Conservation (phyloP, 192 early-diverging fungal genomes). For the Gonapodya prolifera region DNA sequence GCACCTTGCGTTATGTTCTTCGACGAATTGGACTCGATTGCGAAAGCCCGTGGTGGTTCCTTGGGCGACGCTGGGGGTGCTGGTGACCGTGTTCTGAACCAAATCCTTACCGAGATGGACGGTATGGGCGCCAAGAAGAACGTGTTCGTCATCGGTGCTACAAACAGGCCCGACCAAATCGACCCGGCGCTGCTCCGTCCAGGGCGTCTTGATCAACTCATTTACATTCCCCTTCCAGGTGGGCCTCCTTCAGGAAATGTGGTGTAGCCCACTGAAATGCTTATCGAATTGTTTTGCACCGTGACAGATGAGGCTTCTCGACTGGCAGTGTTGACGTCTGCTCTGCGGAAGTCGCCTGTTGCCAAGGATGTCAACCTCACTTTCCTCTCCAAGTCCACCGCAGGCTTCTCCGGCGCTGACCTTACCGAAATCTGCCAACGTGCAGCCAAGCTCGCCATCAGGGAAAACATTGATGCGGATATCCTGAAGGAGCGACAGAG, state of each 20-base stretch:
- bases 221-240: slow-evolving; percentile 94
- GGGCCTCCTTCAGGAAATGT: slow-evolving; percentile 71
- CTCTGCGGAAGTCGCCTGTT: slow-evolving; percentile 89
- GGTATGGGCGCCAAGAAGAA: slow-evolving; percentile 99
- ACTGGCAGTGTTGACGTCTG: slow-evolving; percentile 65
- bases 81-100: slow-evolving; percentile 96
- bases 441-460: slow-evolving; percentile 92
- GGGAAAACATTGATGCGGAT: slow-evolving; percentile 87
- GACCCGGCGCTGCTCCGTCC: slow-evolving; percentile 93
- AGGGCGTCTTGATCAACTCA: slow-evolving; percentile 96
- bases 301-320: slow-evolving; percentile 83
- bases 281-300: no score
- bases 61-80: slow-evolving; percentile 82
- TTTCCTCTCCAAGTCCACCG: slow-evolving; percentile 76
- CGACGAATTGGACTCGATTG: slow-evolving; percentile 97
- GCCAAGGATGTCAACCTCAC: slow-evolving; percentile 61
- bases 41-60: slow-evolving; percentile 77
- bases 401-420: slow-evolving; percentile 97
- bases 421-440: slow-evolving; percentile 98
- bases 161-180: slow-evolving; percentile 97
- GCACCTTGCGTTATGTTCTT: slow-evolving; percentile 99
- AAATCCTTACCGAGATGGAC: slow-evolving; percentile 99
- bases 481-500: slow-evolving; percentile 56
- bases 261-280: slow-evolving; percentile 66
- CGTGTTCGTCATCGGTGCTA: slow-evolving; percentile 99